These are phyloP conservation scores for Tricholoma bakamatsutake DNA, from an alignment of 768 basidiomycete species.

Conservation along the genomic window DNA sequence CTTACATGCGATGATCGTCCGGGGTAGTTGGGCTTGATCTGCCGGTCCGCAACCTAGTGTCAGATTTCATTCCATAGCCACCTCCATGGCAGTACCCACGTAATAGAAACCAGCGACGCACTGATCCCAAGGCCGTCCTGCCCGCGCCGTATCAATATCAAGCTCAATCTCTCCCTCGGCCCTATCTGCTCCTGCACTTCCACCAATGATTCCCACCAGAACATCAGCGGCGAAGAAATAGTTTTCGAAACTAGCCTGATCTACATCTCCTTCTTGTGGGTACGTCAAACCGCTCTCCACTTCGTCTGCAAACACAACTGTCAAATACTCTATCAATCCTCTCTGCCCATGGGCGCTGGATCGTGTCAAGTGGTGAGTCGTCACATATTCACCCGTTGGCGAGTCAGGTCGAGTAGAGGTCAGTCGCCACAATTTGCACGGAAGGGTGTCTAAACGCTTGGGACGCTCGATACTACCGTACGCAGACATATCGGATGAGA, in stretches of 20 bases:
- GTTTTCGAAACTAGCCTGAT: conserved; percentile 51
- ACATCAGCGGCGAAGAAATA: conserved; percentile 81
- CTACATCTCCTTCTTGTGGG: conserved; percentile 67
- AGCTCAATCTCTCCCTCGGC: conserved; percentile 17
- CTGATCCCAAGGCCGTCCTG: conserved; percentile 55
- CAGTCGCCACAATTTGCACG: conserved; percentile 41
- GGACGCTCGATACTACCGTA: conserved; percentile 56
- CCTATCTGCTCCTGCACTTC: conserved; percentile 17
- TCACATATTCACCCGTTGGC: conserved; percentile 24
- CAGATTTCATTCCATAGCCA: conserved; percentile 4
- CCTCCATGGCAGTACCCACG: conserved; percentile 32
- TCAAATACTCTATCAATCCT: conserved; percentile 58
- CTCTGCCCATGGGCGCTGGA: conserved; percentile 30
- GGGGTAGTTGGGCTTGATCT: conserved; percentile 88
- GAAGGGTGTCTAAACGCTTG: conserved; percentile 21
- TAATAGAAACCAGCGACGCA: conserved; percentile 78
- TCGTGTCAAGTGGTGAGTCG: conserved; percentile 49
- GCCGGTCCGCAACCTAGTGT: background rate
- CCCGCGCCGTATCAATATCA: conserved; percentile 38
- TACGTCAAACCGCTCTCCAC: conserved; percentile 77
- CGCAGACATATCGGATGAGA: conserved; percentile 48
- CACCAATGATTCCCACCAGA: conserved; percentile 53
- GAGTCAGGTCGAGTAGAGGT: conserved; percentile 19
- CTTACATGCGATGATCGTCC: conserved; percentile 86
- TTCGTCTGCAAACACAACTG: conserved; percentile 59